Base-by-base conservation (phyloP, 148 eudicot species). In the Mesembryanthemum crystallinum region DNA sequence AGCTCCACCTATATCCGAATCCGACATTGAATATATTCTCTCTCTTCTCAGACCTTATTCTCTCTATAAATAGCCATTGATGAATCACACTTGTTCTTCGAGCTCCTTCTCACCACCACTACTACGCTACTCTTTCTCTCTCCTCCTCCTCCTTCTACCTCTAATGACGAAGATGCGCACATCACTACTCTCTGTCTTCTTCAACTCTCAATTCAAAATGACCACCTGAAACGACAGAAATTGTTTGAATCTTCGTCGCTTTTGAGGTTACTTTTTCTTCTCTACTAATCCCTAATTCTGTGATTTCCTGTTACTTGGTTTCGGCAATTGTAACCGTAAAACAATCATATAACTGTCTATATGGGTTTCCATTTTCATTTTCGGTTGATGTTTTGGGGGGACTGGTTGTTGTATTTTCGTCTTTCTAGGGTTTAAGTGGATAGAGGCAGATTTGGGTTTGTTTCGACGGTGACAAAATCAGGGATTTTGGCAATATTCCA, bases 371-470 rank as follows among this genome's bases (percentile, higher is more conserved):
- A 27, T 43, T 37, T 0, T 47, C 55, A 18, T 59, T 8, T 20
- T 43, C 49, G 13, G 60, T 45, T 12, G 13, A 47, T 49, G 39
- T 28, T 52, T 71, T 55, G 32, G 3, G 64, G 12, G 35, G 18
- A 2, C 13, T 15, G 39, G 20, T 12, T 5, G 5, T 61, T 5
- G 61, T 33, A 18, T 64, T 42, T 43, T 20, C 10, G 8, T 23
- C 30, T 60, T 58, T 57, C 33, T 73, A 35, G 66, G 67, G 54
- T 72, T 39, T 52, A 39, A 29, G 24, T 58, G 55, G 21, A 21
- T 72, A 59, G 33, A 42, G n/a, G n/a, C n/a, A n/a, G n/a, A n/a
- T n/a, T 39, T 37, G 7, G 24, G 51, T 28, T 25, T 58, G 5
- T 18, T 39, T 43, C 1, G 58, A 15, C 24, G 21, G 25, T 59